A percentile compares a stretch with the other conserved stretches of the same genome.
Evolutionary conservation across 257 asterid species (phyloP).

Genomic region (Rhazya stricta): DNA sequence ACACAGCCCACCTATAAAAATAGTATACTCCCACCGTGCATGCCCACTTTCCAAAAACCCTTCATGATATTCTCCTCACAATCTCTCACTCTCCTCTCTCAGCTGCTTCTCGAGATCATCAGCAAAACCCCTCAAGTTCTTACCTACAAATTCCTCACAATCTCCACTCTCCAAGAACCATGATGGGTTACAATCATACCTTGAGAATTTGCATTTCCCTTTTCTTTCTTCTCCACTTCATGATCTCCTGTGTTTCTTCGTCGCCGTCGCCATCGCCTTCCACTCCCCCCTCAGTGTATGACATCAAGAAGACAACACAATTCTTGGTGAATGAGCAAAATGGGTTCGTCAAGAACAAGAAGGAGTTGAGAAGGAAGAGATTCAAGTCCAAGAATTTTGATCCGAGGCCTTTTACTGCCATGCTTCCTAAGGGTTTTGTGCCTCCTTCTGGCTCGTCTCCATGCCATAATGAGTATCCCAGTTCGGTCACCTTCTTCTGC

Average conservation of each 20-base stretch:
- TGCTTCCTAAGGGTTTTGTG: slow-evolving; percentile 79
- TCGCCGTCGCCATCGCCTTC: not conserved
- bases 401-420: slow-evolving; percentile 41
- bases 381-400: slow-evolving; percentile 18
- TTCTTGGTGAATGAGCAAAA: slow-evolving; percentile 14
- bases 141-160: slow-evolving; percentile 1
- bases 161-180: slow-evolving; percentile 13
- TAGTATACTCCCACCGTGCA: too few species aligned
- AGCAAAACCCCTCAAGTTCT: not conserved
- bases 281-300: not conserved
- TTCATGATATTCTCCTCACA: not conserved
- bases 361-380: slow-evolving; percentile 18
- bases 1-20: not conserved
- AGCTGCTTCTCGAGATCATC: slow-evolving; percentile 16
- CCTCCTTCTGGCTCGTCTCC: slow-evolving; percentile 83
- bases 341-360: slow-evolving; percentile 17
- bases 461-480: slow-evolving; percentile 59
- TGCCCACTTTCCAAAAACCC: slow-evolving; percentile 4
- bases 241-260: slow-evolving; percentile 17
- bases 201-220: slow-evolving; percentile 6
- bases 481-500: slow-evolving; percentile 54
- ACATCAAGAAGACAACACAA: not conserved
- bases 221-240: slow-evolving; percentile 22
- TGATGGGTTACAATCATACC: slow-evolving; percentile 14
- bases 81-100: not conserved